Conservation (phyloP, 768 basidiomycete species). For the Suillus paluster region DNA sequence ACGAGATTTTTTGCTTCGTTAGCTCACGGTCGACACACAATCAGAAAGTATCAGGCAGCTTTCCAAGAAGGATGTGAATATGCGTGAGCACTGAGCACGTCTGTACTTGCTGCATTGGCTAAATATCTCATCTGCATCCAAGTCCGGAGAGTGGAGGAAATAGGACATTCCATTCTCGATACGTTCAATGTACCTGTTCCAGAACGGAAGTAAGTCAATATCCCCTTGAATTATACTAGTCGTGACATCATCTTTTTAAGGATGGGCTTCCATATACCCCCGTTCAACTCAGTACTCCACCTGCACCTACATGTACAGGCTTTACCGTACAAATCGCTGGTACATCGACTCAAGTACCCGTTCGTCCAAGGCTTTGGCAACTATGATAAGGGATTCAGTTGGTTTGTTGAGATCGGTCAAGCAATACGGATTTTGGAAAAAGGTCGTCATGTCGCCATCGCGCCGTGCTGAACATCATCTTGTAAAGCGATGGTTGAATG, state of each 20-base stretch:
- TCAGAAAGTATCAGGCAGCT: constrained; percentile 62
- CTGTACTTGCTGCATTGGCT: constrained; percentile 21
- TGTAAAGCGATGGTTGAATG: not conserved
- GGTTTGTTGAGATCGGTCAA: constrained; percentile 73
- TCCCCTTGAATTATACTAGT: not conserved
- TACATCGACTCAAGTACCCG: constrained; percentile 52
- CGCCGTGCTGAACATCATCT: constrained; percentile 35
- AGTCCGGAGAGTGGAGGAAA: constrained; percentile 52
- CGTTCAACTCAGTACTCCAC: constrained; percentile 73
- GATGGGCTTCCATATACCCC: constrained; percentile 83
- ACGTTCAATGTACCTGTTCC: constrained; percentile 43
- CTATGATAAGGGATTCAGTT: constrained; percentile 67
- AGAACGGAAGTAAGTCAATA: constrained; percentile 49
- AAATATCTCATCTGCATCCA: constrained; percentile 10
- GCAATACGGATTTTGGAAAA: constrained; percentile 61
- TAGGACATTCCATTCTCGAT: constrained; percentile 60
- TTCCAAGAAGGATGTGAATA: constrained; percentile 43
- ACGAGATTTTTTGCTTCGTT: not conserved
- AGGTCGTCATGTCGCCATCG: constrained; percentile 51
- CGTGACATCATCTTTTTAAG: constrained; percentile 37
- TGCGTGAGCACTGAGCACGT: constrained; percentile 50
- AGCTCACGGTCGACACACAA: not conserved
- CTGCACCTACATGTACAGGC: constrained; percentile 77
- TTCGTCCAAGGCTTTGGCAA: constrained; percentile 41
- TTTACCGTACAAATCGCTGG: constrained; percentile 58